Conservation (phyloP, 306 rosid genomes). For the Ormosia emarginata region DNA sequence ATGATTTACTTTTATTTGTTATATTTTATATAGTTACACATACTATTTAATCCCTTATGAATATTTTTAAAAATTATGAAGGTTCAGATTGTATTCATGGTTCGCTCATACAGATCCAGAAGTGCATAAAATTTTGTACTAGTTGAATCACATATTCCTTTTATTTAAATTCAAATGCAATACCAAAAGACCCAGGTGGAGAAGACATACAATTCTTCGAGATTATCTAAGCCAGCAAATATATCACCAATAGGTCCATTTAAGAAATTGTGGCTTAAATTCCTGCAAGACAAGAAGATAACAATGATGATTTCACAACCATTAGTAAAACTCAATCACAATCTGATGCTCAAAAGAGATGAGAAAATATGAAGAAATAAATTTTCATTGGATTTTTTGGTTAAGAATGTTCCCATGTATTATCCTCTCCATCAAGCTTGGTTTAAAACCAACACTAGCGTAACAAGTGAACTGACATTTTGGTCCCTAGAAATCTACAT, state of each 20-base stretch:
- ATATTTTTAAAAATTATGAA: background rate
- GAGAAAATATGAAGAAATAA: background rate
- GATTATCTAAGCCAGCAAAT: slow-evolving; percentile 56
- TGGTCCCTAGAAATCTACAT: background rate
- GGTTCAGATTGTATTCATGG: background rate
- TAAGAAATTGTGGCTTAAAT: slow-evolving; percentile 71
- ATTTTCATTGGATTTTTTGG: background rate
- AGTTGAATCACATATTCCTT: background rate
- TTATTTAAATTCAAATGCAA: slow-evolving; percentile 3
- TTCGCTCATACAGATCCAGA: background rate
- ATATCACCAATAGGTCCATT: slow-evolving; percentile 75
- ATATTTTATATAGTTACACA: background rate
- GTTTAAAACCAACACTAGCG: slow-evolving; percentile 1
- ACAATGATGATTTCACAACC: background rate
- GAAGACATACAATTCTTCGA: slow-evolving; percentile 65
- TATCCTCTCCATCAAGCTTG: background rate
- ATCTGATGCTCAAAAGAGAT: background rate
- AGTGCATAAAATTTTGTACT: background rate
- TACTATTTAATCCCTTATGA: background rate
- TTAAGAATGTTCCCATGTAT: background rate
- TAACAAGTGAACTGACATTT: slow-evolving; percentile 4
- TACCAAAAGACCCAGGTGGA: slow-evolving; percentile 2
- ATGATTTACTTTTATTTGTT: background rate
- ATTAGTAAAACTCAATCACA: background rate
- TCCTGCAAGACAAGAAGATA: slow-evolving; percentile 45